These are phyloP conservation scores for Lactarius akahatsu DNA, from an alignment of 768 basidiomycete species.

Conservation along the genomic window DNA sequence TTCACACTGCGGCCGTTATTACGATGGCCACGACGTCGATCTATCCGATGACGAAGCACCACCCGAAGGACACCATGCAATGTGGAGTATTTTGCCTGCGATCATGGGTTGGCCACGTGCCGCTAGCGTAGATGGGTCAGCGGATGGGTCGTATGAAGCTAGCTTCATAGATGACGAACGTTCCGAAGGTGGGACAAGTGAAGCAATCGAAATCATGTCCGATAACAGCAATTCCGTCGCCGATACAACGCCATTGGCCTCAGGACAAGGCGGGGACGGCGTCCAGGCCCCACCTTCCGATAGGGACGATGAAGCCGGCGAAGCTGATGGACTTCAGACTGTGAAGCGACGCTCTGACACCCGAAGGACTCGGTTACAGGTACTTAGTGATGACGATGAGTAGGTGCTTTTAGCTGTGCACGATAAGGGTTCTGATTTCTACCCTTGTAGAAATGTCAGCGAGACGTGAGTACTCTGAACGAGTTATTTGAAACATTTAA, in stretches of 20 bases:
- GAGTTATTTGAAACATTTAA: not conserved
- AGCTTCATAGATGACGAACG: constrained; percentile 58
- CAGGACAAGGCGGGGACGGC: not conserved
- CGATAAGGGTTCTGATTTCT: not conserved
- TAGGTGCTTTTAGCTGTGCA: not conserved
- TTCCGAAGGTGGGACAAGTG: constrained; percentile 5
- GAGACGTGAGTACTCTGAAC: constrained; percentile 17
- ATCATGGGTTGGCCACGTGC: constrained; percentile 21
- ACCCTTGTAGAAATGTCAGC: not conserved
- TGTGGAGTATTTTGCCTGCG: constrained; percentile 21
- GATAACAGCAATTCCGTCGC: constrained; percentile 6
- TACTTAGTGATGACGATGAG: constrained; percentile 16
- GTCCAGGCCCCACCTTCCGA: not conserved
- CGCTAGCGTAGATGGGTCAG: constrained; percentile 20
- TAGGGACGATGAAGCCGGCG: not conserved
- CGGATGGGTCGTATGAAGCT: constrained; percentile 42
- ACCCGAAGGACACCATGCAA: constrained; percentile 35
- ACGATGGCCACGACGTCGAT: constrained; percentile 49
- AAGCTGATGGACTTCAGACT: not conserved
- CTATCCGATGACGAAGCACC: constrained; percentile 24
- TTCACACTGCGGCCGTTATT: constrained; percentile 56
- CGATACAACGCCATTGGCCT: not conserved
- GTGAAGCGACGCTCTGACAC: not conserved
- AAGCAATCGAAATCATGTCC: constrained; percentile 20
- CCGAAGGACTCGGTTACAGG: constrained; percentile 8